Evolutionary conservation across 768 basidiomycete genomes (phyloP), one percentile per base, ranked within the genome.

Genomic region (Collybia sordida): DNA sequence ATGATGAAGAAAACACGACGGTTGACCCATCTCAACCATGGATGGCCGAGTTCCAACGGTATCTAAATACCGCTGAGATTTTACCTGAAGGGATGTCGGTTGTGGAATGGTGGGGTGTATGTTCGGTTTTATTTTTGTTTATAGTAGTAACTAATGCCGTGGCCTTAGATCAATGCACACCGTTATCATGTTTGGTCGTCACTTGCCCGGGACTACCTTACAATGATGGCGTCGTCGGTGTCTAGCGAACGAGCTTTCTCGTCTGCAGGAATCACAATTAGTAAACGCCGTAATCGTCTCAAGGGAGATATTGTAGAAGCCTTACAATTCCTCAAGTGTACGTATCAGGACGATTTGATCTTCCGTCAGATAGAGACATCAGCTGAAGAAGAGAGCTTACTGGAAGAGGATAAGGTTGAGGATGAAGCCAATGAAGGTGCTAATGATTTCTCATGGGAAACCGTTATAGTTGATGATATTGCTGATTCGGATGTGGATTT

Each of bases 241-340:
- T 73, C 71, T 3, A 70, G 67, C 57, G 68, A 75, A 53, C 60
- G 60, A 7, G 72, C 70, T 5, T 76, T 77, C 52, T 75, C 68
- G 0, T 56, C 62, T 3, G 72, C 64, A 9, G 70, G 72, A 4
- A 71, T 74, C 22, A 74, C 72, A 0, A 64, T 73, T 36, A 63
- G 53, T 12, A 71, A 71, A 50, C 63, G 56, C 18, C 58, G 62
- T 4, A 72, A 67, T 46, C 52, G 61, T 8, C 60, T 72, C 35
- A 66, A 70, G 44, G 64, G 51, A 14, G 66, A 73, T 55, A 62
- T 71, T 47, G 61, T 72, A 4, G 64, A 72, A 48, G 69, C 67
- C 1, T 34, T 69, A 22, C 64, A 72, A 47, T 62, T 51, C 31
- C 42, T 68, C 9, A 66, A 66, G 44, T 66, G 64, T 44, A 31